Conservation (phyloP, 371 early-diverging fungal genomes). For the Caulochytrium protostelioides region DNA sequence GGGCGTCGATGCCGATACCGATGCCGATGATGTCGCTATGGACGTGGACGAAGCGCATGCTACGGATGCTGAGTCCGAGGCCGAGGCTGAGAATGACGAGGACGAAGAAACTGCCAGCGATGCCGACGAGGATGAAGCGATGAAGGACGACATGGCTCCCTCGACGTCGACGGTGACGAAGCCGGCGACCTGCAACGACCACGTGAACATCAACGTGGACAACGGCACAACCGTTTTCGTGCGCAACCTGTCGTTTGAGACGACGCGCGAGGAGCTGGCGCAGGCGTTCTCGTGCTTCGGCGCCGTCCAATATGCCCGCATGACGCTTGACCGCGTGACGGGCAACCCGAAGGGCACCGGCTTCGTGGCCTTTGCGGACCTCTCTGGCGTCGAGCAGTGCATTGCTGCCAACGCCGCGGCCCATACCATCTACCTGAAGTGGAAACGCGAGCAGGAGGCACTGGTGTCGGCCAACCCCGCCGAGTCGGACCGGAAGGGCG, state of each 20-base stretch:
- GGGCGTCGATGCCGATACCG: slow-evolving; percentile 3
- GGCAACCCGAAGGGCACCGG: slow-evolving; percentile 72
- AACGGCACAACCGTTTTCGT: slow-evolving; percentile 71
- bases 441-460: not conserved
- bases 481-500: slow-evolving; percentile 13
- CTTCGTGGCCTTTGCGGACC: slow-evolving; percentile 63
- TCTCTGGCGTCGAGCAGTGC: slow-evolving; percentile 48
- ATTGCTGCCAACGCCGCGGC: slow-evolving; percentile 9
- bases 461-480: slow-evolving; percentile 1
- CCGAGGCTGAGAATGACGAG: slow-evolving; percentile 3
- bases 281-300: slow-evolving; percentile 46
- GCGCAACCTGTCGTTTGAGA: slow-evolving; percentile 73
- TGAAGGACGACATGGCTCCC: slow-evolving; percentile 3
- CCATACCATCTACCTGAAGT: slow-evolving; percentile 5
- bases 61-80: slow-evolving; percentile 9
- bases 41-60: slow-evolving; percentile 19
- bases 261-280: slow-evolving; percentile 55
- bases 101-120: slow-evolving; percentile 12
- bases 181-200: too few relatives aligned
- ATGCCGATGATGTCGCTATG: slow-evolving; percentile 13
- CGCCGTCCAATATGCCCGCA: slow-evolving; percentile 51
- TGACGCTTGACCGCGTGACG: slow-evolving; percentile 58
- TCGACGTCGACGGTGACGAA: not conserved
- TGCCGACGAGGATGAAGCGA: slow-evolving; percentile 8
- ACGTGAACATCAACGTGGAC: slow-evolving; percentile 15